phyloP scores from a whole-genome alignment of 345 rosid genomes.

The Salix viminalis region DNA sequence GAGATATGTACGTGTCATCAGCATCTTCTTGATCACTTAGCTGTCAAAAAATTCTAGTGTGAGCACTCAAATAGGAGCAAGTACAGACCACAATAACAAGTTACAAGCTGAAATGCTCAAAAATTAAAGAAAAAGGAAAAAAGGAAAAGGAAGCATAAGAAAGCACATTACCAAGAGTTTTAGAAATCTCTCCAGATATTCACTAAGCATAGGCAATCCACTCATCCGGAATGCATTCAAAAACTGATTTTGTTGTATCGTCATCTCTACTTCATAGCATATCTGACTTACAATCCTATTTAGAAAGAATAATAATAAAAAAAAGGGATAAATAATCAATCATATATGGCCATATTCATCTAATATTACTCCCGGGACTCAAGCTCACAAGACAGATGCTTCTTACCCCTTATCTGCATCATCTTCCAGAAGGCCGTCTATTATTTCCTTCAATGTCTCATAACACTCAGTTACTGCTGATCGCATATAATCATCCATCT shows the following conservation, averaged over 20 bases:
- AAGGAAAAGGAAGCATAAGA: not conserved
- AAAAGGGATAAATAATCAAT: conserved; percentile 1
- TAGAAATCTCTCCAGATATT: conserved; percentile 73
- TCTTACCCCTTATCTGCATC: conserved; percentile 61
- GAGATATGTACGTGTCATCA: conserved; percentile 45
- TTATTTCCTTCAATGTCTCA: conserved; percentile 60
- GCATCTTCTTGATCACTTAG: conserved; percentile 29
- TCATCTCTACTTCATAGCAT: conserved; percentile 45
- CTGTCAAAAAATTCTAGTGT: conserved; percentile 41
- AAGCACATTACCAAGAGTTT: conserved; percentile 51
- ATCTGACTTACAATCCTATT: conserved; percentile 56
- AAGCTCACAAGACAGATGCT: conserved; percentile 6
- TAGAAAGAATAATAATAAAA: conserved; percentile 17
- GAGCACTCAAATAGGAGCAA: conserved; percentile 5
- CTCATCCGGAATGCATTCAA: conserved; percentile 59
- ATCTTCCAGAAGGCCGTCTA: conserved; percentile 60
- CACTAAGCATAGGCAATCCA: conserved; percentile 73
- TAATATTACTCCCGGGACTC: not conserved
- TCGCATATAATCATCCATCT: conserved; percentile 79
- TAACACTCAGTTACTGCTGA: conserved; percentile 81
- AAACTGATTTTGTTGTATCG: conserved; percentile 46
- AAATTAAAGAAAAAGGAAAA: conserved; percentile 8
- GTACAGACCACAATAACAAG: not conserved
- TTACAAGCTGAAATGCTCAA: not conserved
- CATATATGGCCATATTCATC: not conserved